Evolutionary conservation across 345 rosid species (phyloP).

Genomic region (Lumnitzera racemosa): DNA sequence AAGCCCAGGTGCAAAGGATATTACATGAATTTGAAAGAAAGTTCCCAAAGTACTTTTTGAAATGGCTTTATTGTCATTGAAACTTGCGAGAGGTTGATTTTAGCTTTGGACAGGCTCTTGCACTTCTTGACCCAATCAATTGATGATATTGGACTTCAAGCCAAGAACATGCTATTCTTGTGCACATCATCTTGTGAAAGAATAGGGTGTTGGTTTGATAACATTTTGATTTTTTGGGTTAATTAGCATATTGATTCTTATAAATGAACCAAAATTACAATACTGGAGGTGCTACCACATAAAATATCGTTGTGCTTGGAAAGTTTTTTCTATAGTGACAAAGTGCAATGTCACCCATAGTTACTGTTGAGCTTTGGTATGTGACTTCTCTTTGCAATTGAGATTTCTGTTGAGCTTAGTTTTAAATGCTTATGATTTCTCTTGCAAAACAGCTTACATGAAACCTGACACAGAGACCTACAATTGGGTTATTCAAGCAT

Average conservation of each 20-base stretch:
- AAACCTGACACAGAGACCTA: slow-evolving; percentile 92
- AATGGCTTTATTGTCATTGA: no score
- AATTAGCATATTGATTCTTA: background rate
- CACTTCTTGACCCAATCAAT: no score
- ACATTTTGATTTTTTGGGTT: background rate
- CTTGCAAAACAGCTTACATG: slow-evolving; percentile 57
- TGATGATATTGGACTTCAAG: no score
- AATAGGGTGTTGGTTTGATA: background rate
- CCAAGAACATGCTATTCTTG: no score
- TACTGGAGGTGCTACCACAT: background rate
- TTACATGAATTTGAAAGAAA: no score
- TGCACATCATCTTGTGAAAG: no score
- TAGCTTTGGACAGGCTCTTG: no score
- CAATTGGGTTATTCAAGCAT: slow-evolving; percentile 97
- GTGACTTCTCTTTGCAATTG: background rate
- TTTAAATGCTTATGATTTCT: slow-evolving; percentile 9
- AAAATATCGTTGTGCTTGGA: background rate
- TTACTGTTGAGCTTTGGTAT: background rate
- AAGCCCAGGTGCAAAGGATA: no score
- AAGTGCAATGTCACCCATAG: no score
- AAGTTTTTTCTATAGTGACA: background rate
- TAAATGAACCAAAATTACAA: background rate
- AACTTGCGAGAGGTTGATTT: no score
- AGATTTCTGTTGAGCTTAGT: background rate
- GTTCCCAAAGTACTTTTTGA: no score